Conservation (phyloP, 2,329 filamentous ascomycete species). For the Cryoendolithus antarcticus region DNA sequence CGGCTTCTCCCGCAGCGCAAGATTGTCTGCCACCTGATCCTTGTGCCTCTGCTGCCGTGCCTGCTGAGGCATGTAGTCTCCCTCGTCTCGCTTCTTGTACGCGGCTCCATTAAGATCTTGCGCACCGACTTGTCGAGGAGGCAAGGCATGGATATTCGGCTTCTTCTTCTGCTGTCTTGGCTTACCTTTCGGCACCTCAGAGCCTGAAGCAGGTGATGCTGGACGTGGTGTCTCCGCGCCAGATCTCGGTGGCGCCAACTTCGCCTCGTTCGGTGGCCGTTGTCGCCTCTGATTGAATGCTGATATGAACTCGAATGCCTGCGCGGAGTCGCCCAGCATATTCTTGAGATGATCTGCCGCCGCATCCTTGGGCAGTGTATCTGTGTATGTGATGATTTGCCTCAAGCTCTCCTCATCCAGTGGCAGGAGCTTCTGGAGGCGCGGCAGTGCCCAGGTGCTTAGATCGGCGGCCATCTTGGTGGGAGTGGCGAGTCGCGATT, state of each 20-base stretch:
- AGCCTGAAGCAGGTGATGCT: constrained; percentile 9
- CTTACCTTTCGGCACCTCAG: constrained; percentile 15
- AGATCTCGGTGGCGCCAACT: background rate
- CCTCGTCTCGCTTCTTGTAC: constrained; percentile 63
- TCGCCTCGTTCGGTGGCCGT: constrained; percentile 18
- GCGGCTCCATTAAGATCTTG: constrained; percentile 53
- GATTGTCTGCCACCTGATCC: constrained; percentile 29
- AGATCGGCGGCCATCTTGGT: constrained; percentile 14
- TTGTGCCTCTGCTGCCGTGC: constrained; percentile 25
- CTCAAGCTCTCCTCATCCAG: constrained; percentile 73
- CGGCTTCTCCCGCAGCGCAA: constrained; percentile 39
- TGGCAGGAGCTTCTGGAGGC: constrained; percentile 68
- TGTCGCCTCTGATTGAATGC: constrained; percentile 58
- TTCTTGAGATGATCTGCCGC: constrained; percentile 78
- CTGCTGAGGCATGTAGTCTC: constrained; percentile 57
- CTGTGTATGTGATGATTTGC: constrained; percentile 73
- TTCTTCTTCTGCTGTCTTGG: constrained; percentile 31
- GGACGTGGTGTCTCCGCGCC: constrained; percentile 8
- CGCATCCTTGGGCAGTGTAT: constrained; percentile 61
- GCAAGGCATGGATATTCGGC: constrained; percentile 24
- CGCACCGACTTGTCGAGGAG: constrained; percentile 39
- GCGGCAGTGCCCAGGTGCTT: constrained; percentile 47
- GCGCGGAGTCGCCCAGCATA: constrained; percentile 73
- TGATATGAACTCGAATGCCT: constrained; percentile 58
- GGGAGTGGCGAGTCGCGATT: background rate